Conservation (phyloP, 1,284 basidiomycete genomes). For the Stereum hirsutum region DNA sequence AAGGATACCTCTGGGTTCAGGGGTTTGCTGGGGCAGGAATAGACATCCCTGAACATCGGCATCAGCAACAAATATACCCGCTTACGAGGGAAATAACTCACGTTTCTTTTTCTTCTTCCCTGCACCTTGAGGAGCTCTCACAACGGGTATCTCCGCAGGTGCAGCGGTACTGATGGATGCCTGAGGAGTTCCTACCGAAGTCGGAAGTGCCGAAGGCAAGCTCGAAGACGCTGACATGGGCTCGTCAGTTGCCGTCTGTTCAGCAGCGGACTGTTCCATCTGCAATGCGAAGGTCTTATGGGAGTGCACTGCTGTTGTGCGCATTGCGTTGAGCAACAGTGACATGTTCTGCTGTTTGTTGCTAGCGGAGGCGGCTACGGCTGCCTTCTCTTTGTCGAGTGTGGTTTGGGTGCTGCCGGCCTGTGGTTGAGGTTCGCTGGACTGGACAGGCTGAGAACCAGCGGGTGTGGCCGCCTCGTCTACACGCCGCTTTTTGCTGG, state of each 20-base stretch:
- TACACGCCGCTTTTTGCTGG: constrained; percentile 32
- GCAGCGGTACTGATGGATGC: constrained; percentile 25
- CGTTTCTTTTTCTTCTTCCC: constrained; percentile 68
- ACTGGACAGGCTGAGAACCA: no score
- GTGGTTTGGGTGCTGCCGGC: neutral
- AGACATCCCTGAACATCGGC: constrained; percentile 8
- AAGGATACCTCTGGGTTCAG: no score
- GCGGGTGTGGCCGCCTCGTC: constrained; percentile 15
- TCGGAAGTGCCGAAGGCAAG: constrained; percentile 43
- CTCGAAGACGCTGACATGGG: constrained; percentile 32
- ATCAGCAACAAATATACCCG: neutral
- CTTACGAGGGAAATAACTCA: constrained; percentile 19
- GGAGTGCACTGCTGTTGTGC: constrained; percentile 61
- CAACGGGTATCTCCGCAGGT: constrained; percentile 31
- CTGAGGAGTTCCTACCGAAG: constrained; percentile 29
- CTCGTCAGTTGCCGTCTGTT: constrained; percentile 29
- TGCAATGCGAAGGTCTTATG: constrained; percentile 33
- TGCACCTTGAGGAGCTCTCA: constrained; percentile 38
- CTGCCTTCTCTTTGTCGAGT: constrained; percentile 9
- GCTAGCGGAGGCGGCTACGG: constrained; percentile 11
- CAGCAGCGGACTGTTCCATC: constrained; percentile 11
- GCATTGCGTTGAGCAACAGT: constrained; percentile 67
- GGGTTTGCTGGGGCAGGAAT: constrained; percentile 5
- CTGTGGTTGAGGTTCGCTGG: constrained; percentile 18
- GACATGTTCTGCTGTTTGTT: constrained; percentile 59